These are phyloP conservation scores for Thraustochytrium sp. DNA, from an alignment of 352 stramenopile species.

Conservation along the genomic window DNA sequence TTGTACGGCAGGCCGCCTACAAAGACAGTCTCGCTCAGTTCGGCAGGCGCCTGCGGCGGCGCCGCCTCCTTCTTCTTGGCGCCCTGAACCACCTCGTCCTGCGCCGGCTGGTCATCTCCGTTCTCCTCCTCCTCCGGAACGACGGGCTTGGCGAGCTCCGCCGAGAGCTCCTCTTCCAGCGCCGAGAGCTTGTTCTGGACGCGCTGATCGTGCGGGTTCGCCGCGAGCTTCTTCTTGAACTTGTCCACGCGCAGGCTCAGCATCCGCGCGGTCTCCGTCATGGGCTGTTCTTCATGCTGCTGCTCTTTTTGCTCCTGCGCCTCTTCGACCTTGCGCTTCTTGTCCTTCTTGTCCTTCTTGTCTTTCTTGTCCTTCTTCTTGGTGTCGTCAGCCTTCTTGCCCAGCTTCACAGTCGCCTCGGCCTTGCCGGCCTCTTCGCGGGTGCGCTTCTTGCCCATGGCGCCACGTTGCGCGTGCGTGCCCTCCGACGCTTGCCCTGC, in stretches of 20 bases:
- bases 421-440: background rate
- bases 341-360: conserved; percentile 56
- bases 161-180: conserved; percentile 53
- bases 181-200: conserved; percentile 46
- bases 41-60: background rate
- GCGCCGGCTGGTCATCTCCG: conserved; percentile 1
- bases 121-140: conserved; percentile 42
- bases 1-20: conserved; percentile 96
- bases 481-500: background rate
- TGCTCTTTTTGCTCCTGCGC: conserved; percentile 52
- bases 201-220: background rate
- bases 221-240: conserved; percentile 2
- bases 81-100: conserved; percentile 27
- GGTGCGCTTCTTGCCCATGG: background rate
- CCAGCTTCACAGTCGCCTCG: background rate
- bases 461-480: background rate
- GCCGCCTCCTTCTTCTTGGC: conserved; percentile 38
- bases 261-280: background rate
- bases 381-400: conserved; percentile 49
- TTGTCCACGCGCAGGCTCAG: background rate
- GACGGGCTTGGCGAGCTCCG: conserved; percentile 47
- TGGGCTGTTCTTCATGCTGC: background rate
- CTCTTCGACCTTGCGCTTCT: conserved; percentile 53
- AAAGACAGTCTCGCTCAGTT: conserved; percentile 68
- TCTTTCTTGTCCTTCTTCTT: conserved; percentile 51